Evolutionary conservation across 306 rosid species (phyloP).

Genomic region (Inga leiocalycina): DNA sequence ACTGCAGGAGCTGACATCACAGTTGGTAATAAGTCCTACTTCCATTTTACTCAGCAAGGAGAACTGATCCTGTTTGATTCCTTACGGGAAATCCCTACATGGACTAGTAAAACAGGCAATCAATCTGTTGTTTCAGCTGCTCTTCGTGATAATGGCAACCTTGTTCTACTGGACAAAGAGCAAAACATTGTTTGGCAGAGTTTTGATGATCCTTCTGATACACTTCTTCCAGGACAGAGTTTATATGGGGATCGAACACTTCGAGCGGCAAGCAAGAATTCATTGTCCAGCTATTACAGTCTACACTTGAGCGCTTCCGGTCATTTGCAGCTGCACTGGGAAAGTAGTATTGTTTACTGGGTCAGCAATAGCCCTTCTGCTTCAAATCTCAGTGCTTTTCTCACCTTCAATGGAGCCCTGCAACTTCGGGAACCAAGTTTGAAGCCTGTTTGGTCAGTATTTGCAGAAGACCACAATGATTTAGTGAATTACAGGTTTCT

Average conservation of each 20-base stretch:
- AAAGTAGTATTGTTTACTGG: slow-evolving; percentile 68
- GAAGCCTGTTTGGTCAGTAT: slow-evolving; percentile 71
- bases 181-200: slow-evolving; percentile 69
- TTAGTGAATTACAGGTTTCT: slow-evolving; percentile 59
- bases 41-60: slow-evolving; percentile 57
- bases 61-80: slow-evolving; percentile 67
- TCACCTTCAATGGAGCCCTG: slow-evolving; percentile 62
- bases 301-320: slow-evolving; percentile 71
- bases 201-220: slow-evolving; percentile 70
- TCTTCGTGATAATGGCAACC: slow-evolving; percentile 72
- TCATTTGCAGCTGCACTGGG: slow-evolving; percentile 71
- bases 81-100: slow-evolving; percentile 34
- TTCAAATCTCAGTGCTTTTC: slow-evolving; percentile 60
- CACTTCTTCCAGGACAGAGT: slow-evolving; percentile 81
- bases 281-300: slow-evolving; percentile 62
- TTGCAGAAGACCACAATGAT: slow-evolving; percentile 76
- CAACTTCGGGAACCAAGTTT: slow-evolving; percentile 52
- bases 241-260: slow-evolving; percentile 49
- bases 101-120: slow-evolving; percentile 60
- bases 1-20: slow-evolving; percentile 57
- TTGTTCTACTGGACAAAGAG: slow-evolving; percentile 55
- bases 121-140: slow-evolving; percentile 56
- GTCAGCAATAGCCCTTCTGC: slow-evolving; percentile 48
- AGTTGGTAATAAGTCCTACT: slow-evolving; percentile 66
- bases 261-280: slow-evolving; percentile 58